Conservation (phyloP, 129 eudicot genomes). For the Deinandra increscens region DNA sequence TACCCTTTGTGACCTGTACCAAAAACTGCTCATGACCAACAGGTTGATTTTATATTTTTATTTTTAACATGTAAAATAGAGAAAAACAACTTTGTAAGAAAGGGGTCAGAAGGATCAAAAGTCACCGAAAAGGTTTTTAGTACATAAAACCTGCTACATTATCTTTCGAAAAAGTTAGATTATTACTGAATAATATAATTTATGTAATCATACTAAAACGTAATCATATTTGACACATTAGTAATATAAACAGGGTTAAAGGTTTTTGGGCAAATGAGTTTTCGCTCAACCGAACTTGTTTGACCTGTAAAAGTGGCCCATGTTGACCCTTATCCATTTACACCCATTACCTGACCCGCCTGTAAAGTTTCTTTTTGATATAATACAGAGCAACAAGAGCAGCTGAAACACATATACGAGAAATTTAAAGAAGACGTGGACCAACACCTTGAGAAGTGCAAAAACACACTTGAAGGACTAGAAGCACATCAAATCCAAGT, state of each 20-base stretch:
- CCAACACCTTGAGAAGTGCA: slow-evolving; percentile 62
- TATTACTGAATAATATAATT: not conserved
- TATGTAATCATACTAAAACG: not conserved
- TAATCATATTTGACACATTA: not conserved
- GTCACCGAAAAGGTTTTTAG: not conserved
- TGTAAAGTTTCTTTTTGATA: not conserved
- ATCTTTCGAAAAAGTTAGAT: not conserved
- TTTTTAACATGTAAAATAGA: not conserved
- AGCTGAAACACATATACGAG: slow-evolving; percentile 54
- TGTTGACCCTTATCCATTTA: not conserved
- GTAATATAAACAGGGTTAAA: not conserved
- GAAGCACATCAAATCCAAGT: slow-evolving; percentile 66
- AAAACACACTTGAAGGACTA: slow-evolving; percentile 57
- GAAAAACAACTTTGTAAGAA: not conserved
- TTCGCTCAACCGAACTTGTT: not conserved
- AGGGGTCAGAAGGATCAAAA: not conserved
- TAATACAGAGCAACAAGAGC: slow-evolving; percentile 69
- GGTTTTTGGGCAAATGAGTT: not conserved
- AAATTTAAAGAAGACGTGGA: slow-evolving; percentile 66
- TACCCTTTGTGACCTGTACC: not conserved
- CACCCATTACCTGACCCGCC: not conserved
- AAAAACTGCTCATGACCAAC: not conserved
- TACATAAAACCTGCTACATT: not conserved
- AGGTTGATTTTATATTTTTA: not conserved
- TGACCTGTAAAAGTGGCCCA: not conserved